Conservation (phyloP, 179 eudicot species). For the Drosera spatulata region DNA sequence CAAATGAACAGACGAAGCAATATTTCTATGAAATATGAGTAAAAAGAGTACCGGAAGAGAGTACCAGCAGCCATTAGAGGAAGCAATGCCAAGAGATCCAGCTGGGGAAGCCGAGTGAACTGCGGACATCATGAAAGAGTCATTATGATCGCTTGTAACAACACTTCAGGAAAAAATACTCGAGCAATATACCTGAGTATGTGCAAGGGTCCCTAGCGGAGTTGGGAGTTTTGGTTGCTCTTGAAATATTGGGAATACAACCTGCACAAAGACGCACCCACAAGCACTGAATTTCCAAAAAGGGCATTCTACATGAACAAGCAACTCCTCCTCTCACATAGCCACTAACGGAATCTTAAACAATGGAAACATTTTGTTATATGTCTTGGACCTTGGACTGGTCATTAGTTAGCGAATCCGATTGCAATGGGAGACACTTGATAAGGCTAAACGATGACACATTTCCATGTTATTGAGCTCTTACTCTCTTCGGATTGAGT, state of each 20-base stretch:
- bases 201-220: conserved; percentile 50
- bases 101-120: conserved; percentile 45
- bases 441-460: no score
- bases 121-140: conserved; percentile 15
- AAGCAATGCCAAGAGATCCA: conserved; percentile 48
- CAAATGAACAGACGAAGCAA: no score
- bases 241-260: conserved; percentile 59
- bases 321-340: no score
- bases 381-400: no score
- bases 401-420: no score
- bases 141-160: conserved; percentile 6
- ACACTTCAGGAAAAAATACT: not conserved
- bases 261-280: conserved; percentile 27
- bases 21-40: no score
- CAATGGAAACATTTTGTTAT: no score
- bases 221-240: conserved; percentile 49
- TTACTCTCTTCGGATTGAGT: not conserved
- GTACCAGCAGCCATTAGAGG: conserved; percentile 71
- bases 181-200: conserved; percentile 32
- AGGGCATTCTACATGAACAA: not conserved
- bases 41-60: not conserved
- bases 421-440: no score
- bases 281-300: not conserved
- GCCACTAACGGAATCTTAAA: no score
- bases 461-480: no score